Evolutionary conservation across 352 stramenopile genomes (phyloP), one percentile per base, ranked within the genome.

Genomic region (Phytophthora sp.): DNA sequence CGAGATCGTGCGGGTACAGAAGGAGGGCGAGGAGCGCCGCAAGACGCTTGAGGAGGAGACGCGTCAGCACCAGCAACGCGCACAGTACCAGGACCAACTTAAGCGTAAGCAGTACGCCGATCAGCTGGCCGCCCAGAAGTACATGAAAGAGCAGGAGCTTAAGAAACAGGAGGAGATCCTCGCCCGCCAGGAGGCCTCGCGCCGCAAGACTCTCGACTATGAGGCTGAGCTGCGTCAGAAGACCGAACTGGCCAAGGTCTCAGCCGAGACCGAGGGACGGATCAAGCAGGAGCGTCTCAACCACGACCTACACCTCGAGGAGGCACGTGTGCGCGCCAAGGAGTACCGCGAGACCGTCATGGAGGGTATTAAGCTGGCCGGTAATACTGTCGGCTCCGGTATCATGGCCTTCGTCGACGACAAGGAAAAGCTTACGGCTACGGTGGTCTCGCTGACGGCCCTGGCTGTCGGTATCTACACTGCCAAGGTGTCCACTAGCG

Each of bases 91-190:
- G 73, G 97, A 99, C 84, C 90, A 99, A 75, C 90, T 99, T 49
- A 98, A 99, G 86, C 93, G 97, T 61, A 99, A 99, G 82, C 91
- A 98, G 73, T 97, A 99, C 70, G 96, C 97, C 2, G 97, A 99
- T 69, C 96, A 99, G 80, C 74, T 98, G 24, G 93, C 97, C 30
- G 96, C 96, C 24, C 95, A 99, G 74, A 98, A 98, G 79, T 90
- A 94, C 69, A 95, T 95, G 84, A 95, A 96, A 63, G 95, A 98
- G 70, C 96, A 98, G 74, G 95, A 99, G 83, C 75, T 98, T 21
- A 97, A 98, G 84, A 99, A 99, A 74, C 95, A 99, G 81, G 97
- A 99, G 82, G 97, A 99, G 84, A 98, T 98, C 77, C 86, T 98
- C 4, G 86, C 89, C 58, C 86, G 95, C 46, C 95, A 99, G 71